Evolutionary conservation across 2,329 filamentous ascomycete species (phyloP), one percentile per base, ranked within the genome.

Genomic region (Dactylonectria estremocensis): DNA sequence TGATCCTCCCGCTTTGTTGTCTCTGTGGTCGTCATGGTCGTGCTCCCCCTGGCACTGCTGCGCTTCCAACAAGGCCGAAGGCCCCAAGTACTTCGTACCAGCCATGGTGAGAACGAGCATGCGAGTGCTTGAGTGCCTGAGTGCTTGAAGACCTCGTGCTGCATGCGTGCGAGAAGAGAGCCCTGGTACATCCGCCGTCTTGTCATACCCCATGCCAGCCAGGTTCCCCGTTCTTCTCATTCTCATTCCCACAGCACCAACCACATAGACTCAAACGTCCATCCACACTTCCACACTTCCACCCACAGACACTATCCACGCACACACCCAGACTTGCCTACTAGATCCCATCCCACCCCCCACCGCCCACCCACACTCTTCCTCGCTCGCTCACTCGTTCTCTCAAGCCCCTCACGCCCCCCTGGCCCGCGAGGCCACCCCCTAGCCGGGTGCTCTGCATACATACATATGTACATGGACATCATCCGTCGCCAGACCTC

Each of bases 371-470:
- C 66, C 71, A 72, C 67, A 68, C 69, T 66, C 49, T 43, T 49
- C 46, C 53, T 18, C n/a, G 49, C 48, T 52, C 55, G 54, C 46
- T 13, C 57, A 10, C 43, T 52, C 37, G n/a, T 40, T 45, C 63
- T 35, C 57, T 20, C 52, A 16, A 35, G 40, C 57, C 56, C 56
- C 48, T 46, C 22, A 48, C 40, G 59, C 65, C 71, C 66, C 61
- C 67, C 66, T 57, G 68, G 63, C 64, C 67, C 64, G 54, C 43
- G 46, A 69, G 50, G 50, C 50, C 40, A 61, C 68, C 69, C 72
- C 74, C 72, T 72, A 66, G 37, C 67, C 66, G 69, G 73, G 72
- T 76, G 75, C 67, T 74, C 69, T 76, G 67, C 72, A 71, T 70
- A 69, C 70, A 64, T 60, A 64, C 58, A 64, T 67, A 66, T 60